Evolutionary conservation across 768 basidiomycete species (phyloP), one percentile per base, ranked within the genome.

Genomic region (Phaffia tasmanica): DNA sequence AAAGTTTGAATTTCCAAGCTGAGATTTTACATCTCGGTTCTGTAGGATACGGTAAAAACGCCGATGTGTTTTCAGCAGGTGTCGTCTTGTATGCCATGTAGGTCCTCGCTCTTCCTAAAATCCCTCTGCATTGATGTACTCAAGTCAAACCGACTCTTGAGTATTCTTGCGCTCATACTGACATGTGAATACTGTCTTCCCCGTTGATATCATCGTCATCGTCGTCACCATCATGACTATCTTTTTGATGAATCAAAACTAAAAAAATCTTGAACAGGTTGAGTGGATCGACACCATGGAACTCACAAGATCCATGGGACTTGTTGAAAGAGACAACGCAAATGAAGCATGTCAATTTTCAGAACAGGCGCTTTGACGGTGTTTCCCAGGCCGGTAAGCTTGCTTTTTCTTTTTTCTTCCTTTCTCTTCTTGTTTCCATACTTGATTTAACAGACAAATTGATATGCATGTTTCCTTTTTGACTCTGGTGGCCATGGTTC

Each of bases 211-310:
- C 35, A 42, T 42, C 11, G 11, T 42, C 35, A 11, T 42, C 11
- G 6, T 42, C 11, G 35, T 5, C 11, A 4, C 11, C 35, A 11
- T 42, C 35, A 42, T 42, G 35, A 11, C 35, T 42, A 42, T 50
- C 29, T 18, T 55, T 47, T 57, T 23, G n/a, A 35, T 32, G 27
- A 29, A 27, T 14, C n/a, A n/a, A 15, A n/a, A 18, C 42, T 14
- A 47, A 14, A 29, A 32, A 5, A 21, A 27, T 29, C 42, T 1
- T 35, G 30, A 25, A 47, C 50, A 67, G 65, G 59, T 47, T 67
- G 49, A 62, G 66, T 49, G 66, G 66, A 23, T 67, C 66, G 7
- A 62, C 66, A 23, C 66, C 66, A 19, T 67, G 66, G 66, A 55
- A 67, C 29, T 61, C 66, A 18, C 55, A 61, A 32, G 66, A 67